Evolutionary conservation across 2,329 filamentous ascomycete genomes (phyloP).

Genomic region (Botrytis galanthina): DNA sequence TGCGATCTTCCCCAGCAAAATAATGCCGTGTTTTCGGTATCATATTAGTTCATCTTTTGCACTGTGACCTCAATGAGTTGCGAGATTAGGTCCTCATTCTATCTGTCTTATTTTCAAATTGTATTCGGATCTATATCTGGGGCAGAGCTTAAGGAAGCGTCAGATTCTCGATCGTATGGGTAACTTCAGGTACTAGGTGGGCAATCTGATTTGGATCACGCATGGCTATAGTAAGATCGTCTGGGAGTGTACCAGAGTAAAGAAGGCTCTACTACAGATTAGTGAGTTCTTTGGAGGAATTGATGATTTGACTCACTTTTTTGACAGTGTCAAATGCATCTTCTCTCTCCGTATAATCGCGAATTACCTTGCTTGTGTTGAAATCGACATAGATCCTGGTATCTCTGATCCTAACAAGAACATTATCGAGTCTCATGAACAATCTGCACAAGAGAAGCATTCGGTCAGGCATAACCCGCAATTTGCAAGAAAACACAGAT

Average conservation of each 20-base stretch:
- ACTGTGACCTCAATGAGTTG: not conserved
- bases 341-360: constrained; percentile 90
- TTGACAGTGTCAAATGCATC: constrained; percentile 74
- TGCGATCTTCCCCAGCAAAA: not conserved
- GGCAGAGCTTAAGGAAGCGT: constrained; percentile 27
- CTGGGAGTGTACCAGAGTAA: constrained; percentile 53
- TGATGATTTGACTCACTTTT: constrained; percentile 51
- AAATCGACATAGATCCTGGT: constrained; percentile 94
- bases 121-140: not conserved
- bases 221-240: constrained; percentile 73
- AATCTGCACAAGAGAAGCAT: constrained; percentile 82
- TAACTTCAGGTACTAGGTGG: constrained; percentile 67
- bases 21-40: not conserved
- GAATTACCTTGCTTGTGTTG: constrained; percentile 69
- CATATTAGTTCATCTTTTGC: not conserved
- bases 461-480: constrained; percentile 86
- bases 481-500: constrained; percentile 82
- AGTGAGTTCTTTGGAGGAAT: not conserved
- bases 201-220: constrained; percentile 76
- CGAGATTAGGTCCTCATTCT: not conserved
- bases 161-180: constrained; percentile 58
- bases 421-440: constrained; percentile 91
- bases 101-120: not conserved
- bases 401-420: constrained; percentile 82
- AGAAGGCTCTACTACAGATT: constrained; percentile 46